phyloP scores from a whole-genome alignment of 1,139 yeast species.

The Pichia sp. region DNA sequence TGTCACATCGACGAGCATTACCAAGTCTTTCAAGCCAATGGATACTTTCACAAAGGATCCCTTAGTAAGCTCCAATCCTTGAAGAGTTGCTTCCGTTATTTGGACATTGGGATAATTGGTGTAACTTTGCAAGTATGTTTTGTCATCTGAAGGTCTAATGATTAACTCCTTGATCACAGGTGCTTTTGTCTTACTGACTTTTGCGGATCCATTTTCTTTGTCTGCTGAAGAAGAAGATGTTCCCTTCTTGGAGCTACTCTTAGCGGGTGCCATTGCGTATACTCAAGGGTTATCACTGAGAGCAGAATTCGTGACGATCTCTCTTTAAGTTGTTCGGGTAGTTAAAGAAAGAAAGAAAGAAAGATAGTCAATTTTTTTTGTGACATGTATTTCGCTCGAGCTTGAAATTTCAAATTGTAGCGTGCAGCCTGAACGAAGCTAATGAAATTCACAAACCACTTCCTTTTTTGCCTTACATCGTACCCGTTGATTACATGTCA shows the following conservation, averaged over 20 bases:
- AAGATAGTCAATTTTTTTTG: background rate
- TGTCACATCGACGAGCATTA: slow-evolving; percentile 41
- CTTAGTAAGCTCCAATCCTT: slow-evolving; percentile 43
- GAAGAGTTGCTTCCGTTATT: slow-evolving; percentile 45
- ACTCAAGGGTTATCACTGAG: too few species aligned
- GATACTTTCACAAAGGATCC: slow-evolving; percentile 51
- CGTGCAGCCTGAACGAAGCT: too few species aligned
- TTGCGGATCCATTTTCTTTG: slow-evolving; percentile 1
- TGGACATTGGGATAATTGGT: slow-evolving; percentile 33
- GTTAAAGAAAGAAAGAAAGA: background rate
- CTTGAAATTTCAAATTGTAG: too few species aligned
- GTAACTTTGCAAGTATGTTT: slow-evolving; percentile 24
- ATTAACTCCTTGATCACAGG: slow-evolving; percentile 32
- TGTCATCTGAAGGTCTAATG: slow-evolving; percentile 45
- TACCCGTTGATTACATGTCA: too few species aligned
- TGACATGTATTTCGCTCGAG: too few species aligned
- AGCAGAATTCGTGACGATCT: too few species aligned
- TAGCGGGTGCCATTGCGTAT: background rate
- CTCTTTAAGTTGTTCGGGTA: too few species aligned
- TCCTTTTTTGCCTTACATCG: too few species aligned
- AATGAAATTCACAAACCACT: too few species aligned
- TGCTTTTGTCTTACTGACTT: slow-evolving; percentile 3
- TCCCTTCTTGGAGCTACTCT: background rate
- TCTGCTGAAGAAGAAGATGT: background rate
- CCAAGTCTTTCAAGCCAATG: slow-evolving; percentile 38